These are phyloP conservation scores for Rachicladosporium sp. DNA, from an alignment of 2,329 filamentous ascomycete genomes.

Conservation along the genomic window DNA sequence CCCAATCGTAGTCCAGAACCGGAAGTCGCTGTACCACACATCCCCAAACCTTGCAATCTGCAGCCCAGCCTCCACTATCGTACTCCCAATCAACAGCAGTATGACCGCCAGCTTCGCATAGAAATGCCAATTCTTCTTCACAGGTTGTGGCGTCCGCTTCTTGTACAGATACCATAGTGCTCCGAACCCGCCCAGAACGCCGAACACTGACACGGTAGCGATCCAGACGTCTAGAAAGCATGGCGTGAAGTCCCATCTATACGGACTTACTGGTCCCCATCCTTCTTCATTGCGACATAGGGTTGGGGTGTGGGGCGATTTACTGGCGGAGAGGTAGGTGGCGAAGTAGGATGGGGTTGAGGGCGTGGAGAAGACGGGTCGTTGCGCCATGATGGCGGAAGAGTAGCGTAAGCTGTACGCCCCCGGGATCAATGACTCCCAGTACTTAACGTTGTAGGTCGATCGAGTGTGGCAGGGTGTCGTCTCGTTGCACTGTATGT, in stretches of 20 bases:
- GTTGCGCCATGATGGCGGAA: constrained; percentile 7
- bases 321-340: constrained; percentile 19
- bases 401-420: not conserved
- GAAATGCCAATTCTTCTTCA: constrained; percentile 86
- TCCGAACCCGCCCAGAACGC: constrained; percentile 63
- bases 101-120: constrained; percentile 75
- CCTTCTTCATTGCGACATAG: constrained; percentile 84
- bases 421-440: no score
- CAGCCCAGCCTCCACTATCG: constrained; percentile 59
- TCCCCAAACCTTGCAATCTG: constrained; percentile 59
- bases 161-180: constrained; percentile 70
- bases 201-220: constrained; percentile 60
- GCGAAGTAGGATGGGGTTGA: constrained; percentile 8
- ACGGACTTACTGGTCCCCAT: constrained; percentile 84
- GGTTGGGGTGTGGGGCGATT: constrained; percentile 31
- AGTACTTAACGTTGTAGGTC: no score
- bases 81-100: constrained; percentile 53
- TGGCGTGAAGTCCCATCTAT: constrained; percentile 87
- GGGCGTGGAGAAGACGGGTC: constrained; percentile 6
- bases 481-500: no score
- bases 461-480: no score
- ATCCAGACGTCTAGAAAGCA: constrained; percentile 95
- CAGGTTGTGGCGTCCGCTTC: constrained; percentile 52
- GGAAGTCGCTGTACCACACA: constrained; percentile 69
- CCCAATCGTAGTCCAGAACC: constrained; percentile 68